A percentile compares a stretch with the other conserved stretches of the same genome.
Conservation (phyloP, 2,329 filamentous ascomycete species). For the Ophiostoma triangulosporum region DNA sequence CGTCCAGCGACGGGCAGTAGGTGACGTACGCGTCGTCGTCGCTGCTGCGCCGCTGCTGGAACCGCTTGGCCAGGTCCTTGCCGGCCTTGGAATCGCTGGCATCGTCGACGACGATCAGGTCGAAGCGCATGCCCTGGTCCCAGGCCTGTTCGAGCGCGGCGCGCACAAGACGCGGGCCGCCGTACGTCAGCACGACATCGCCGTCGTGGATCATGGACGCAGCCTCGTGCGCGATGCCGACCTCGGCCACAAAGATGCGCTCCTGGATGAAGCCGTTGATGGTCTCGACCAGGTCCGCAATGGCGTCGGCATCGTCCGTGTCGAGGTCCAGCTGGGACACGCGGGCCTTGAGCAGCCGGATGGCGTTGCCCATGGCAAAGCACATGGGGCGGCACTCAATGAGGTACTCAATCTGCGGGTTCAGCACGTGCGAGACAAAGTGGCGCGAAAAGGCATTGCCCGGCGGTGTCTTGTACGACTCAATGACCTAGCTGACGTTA, state of each 20-base stretch:
- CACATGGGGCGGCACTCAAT: constrained; percentile 90
- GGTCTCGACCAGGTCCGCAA: constrained; percentile 59
- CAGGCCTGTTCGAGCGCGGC: constrained; percentile 64
- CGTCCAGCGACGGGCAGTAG: constrained; percentile 67
- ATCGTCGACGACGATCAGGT: constrained; percentile 72
- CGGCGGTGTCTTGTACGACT: constrained; percentile 79
- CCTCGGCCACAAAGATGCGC: constrained; percentile 74
- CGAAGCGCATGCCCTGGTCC: constrained; percentile 57
- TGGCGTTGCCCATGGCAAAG: constrained; percentile 93
- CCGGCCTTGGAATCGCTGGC: constrained; percentile 36
- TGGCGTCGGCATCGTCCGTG: constrained; percentile 67
- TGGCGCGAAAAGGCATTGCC: constrained; percentile 79
- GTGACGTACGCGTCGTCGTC: constrained; percentile 43
- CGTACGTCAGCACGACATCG: constrained; percentile 77
- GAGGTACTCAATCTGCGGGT: constrained; percentile 89
- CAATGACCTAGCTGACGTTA: constrained; percentile 68
- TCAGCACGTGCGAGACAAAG: constrained; percentile 79
- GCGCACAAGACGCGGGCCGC: constrained; percentile 75
- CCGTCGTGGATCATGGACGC: constrained; percentile 62
- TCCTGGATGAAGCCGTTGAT: constrained; percentile 88
- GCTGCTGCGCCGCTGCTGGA: constrained; percentile 25
- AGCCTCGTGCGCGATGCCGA: constrained; percentile 69
- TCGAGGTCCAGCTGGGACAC: constrained; percentile 86
- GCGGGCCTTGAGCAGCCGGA: constrained; percentile 84
- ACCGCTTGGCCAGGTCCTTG: constrained; percentile 49